phyloP scores from a whole-genome alignment of 2,329 filamentous ascomycete species.

The Dactylellina leptospora region DNA sequence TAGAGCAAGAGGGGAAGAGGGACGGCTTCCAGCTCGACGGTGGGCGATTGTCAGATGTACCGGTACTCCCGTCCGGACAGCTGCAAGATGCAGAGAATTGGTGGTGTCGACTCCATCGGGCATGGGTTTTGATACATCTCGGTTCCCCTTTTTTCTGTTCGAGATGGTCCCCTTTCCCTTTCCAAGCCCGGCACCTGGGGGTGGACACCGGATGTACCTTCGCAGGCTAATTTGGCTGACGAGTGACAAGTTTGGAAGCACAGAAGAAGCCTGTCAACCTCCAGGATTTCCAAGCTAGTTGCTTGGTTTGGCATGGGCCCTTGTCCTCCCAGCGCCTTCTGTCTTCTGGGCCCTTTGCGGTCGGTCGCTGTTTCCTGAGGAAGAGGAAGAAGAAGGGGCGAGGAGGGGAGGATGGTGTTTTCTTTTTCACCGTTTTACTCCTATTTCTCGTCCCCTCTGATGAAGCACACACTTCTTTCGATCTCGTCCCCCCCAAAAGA shows the following conservation, averaged over 20 bases:
- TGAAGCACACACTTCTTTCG: slow-evolving; percentile 11
- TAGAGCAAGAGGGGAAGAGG: neutral
- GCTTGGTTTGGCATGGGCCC: neutral
- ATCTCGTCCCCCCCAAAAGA: neutral
- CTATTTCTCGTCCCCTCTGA: slow-evolving; percentile 30
- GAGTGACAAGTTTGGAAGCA: slow-evolving; percentile 1
- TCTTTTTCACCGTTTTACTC: slow-evolving; percentile 49
- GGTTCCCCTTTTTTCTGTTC: slow-evolving; percentile 29
- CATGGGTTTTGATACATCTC: slow-evolving; percentile 10
- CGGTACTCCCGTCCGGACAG: slow-evolving; percentile 2
- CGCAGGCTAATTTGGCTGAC: neutral
- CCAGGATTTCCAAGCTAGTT: neutral
- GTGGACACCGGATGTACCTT: neutral
- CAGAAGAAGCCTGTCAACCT: neutral
- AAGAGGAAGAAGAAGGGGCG: too few relatives aligned
- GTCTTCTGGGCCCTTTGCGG: slow-evolving; percentile 8
- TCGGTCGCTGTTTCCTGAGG: neutral
- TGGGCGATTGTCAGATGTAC: slow-evolving; percentile 4
- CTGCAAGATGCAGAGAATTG: slow-evolving; percentile 3
- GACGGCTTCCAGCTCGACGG: neutral
- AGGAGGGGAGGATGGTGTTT: neutral
- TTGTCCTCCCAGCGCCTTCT: slow-evolving; percentile 38
- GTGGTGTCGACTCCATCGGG: neutral
- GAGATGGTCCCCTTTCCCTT: slow-evolving; percentile 8
- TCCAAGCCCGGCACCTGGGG: slow-evolving; percentile 20